Conservation (phyloP, 208 protist species). For the Blastocrithidia nonstop region DNA sequence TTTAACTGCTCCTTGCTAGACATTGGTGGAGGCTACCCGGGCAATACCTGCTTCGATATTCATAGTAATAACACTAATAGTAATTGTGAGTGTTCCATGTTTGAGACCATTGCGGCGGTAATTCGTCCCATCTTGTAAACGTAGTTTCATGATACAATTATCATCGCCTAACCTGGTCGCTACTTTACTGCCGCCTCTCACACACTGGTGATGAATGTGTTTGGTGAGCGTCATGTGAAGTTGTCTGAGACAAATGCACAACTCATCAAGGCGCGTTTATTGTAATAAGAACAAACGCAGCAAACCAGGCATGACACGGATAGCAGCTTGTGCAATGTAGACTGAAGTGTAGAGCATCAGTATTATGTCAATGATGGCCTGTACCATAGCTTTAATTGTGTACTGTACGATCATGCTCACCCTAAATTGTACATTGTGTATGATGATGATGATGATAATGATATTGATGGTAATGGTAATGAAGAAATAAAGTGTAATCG, state of each 20-base stretch:
- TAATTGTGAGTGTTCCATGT: slow-evolving; percentile 6
- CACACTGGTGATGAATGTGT: slow-evolving; percentile 57
- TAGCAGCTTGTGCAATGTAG: neutral
- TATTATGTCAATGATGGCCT: slow-evolving; percentile 82
- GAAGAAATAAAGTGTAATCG: too few relatives aligned
- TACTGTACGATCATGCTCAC: slow-evolving; percentile 66
- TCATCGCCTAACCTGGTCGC: slow-evolving; percentile 75
- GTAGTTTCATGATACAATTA: slow-evolving; percentile 40
- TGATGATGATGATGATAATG: slow-evolving; percentile 4
- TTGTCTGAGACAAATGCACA: slow-evolving; percentile 7
- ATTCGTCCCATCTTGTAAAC: slow-evolving; percentile 36
- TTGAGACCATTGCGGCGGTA: slow-evolving; percentile 36
- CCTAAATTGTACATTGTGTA: slow-evolving; percentile 27
- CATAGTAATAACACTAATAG: slow-evolving; percentile 4
- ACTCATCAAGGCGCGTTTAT: too few relatives aligned
- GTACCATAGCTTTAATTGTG: slow-evolving; percentile 79
- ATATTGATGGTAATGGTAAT: neutral
- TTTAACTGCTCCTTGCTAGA: slow-evolving; percentile 72
- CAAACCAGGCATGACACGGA: neutral
- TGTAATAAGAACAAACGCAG: too few relatives aligned
- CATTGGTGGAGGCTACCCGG: slow-evolving; percentile 80
- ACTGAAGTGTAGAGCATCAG: slow-evolving; percentile 19
- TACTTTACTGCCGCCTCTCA: slow-evolving; percentile 59
- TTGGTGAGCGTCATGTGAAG: slow-evolving; percentile 19
- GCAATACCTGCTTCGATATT: slow-evolving; percentile 6